These are phyloP conservation scores for Colletotrichum australisinense DNA, from an alignment of 2,329 filamentous ascomycete species.

Conservation along the genomic window DNA sequence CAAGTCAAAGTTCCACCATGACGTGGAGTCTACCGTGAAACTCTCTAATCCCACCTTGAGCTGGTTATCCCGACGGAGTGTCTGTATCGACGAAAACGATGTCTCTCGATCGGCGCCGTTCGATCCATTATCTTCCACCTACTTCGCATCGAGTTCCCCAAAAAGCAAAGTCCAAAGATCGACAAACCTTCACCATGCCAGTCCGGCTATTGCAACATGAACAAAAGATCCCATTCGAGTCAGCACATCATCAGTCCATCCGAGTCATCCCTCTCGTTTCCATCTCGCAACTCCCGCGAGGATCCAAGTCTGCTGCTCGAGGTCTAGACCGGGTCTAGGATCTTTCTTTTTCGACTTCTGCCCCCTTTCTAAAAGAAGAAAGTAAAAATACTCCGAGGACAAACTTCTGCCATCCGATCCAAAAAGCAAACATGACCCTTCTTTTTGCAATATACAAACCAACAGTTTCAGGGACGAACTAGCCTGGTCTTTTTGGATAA, in stretches of 20 bases:
- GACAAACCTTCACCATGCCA: not conserved
- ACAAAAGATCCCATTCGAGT: not conserved
- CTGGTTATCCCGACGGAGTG: not conserved
- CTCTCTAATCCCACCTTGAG: not conserved
- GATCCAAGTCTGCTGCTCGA: not conserved
- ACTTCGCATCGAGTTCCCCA: not conserved
- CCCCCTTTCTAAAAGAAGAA: not conserved
- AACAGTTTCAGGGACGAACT: not conserved
- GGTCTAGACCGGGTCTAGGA: not conserved
- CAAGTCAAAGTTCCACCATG: not conserved
- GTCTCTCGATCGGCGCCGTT: not conserved
- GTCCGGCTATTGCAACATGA: not conserved
- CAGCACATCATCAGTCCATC: not conserved
- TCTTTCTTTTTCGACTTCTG: not conserved
- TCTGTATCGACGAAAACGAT: not conserved
- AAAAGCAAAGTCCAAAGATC: not conserved
- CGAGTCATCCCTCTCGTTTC: not conserved
- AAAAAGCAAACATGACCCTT: not conserved
- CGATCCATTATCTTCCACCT: not conserved
- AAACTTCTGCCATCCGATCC: not conserved
- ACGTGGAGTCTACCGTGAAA: not conserved
- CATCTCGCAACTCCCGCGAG: not conserved
- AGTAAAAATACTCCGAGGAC: not conserved
- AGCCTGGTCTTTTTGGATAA: not conserved
- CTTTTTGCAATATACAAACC: not conserved